Percentiles rank a stretch among this genome's conserved stretches.
Conservation (phyloP, 495 filamentous ascomycete genomes). For the Aspergillus leporis region DNA sequence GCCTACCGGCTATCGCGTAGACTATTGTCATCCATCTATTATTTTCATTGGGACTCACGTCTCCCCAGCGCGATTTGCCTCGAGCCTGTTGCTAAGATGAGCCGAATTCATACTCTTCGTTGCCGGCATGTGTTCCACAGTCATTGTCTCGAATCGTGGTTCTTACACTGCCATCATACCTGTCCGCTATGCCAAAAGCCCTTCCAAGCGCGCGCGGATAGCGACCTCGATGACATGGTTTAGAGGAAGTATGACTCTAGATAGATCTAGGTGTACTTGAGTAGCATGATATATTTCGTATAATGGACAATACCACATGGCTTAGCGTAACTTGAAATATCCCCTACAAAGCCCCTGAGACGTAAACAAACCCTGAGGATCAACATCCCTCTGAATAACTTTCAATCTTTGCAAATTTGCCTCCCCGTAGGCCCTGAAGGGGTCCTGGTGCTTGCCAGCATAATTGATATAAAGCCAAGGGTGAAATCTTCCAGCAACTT, state of each 20-base stretch:
- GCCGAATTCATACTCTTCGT: neutral
- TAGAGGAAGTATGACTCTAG: neutral
- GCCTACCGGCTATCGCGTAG: neutral
- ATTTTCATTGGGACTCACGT: neutral
- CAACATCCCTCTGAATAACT: slow-evolving; percentile 1
- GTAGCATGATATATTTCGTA: neutral
- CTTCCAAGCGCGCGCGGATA: neutral
- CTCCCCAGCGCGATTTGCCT: neutral
- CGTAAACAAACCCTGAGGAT: slow-evolving; percentile 5
- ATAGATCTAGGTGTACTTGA: neutral
- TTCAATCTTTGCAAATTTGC: slow-evolving; percentile 16
- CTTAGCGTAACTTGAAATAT: slow-evolving; percentile 9
- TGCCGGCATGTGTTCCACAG: slow-evolving; percentile 1
- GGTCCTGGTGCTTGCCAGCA: slow-evolving; percentile 27
- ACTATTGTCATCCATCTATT: neutral
- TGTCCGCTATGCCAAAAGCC: neutral
- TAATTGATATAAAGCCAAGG: slow-evolving; percentile 27
- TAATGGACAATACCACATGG: neutral
- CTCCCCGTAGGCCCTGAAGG: slow-evolving; percentile 34
- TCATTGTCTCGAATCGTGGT: neutral
- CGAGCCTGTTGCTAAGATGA: neutral
- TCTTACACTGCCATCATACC: neutral
- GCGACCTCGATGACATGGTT: neutral
- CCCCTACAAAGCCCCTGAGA: slow-evolving; percentile 8
- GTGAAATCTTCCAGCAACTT: slow-evolving; percentile 7